These are phyloP conservation scores for Cladophialophora immunda DNA, from an alignment of 2,329 filamentous ascomycete genomes.

Conservation along the genomic window DNA sequence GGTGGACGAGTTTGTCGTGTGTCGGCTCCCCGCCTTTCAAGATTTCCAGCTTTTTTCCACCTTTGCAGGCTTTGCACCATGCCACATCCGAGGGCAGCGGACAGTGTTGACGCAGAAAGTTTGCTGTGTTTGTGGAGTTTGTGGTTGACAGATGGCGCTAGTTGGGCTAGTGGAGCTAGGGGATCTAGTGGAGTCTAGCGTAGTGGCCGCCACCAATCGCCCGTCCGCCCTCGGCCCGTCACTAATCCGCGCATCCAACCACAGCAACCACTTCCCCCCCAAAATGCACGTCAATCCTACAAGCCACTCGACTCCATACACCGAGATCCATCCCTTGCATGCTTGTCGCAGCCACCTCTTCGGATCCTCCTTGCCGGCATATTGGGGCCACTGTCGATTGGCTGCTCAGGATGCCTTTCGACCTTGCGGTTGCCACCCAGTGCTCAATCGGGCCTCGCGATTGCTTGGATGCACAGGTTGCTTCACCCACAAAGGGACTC, in stretches of 20 bases:
- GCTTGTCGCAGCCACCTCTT: background rate
- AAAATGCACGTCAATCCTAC: background rate
- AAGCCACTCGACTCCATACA: background rate
- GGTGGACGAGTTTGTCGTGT: background rate
- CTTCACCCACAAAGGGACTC: background rate
- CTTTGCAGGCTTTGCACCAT: background rate
- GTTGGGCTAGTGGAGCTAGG: background rate
- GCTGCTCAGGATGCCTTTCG: background rate
- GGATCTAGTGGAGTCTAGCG: background rate
- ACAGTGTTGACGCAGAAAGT: background rate
- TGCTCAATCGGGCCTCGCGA: too few relatives aligned
- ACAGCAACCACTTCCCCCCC: background rate
- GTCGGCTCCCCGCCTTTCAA: background rate
- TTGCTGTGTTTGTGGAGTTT: constrained; percentile 8
- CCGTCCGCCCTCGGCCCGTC: background rate
- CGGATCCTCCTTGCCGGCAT: background rate
- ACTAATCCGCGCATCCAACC: background rate
- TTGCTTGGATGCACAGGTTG: background rate
- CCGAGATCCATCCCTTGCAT: constrained; percentile 6
- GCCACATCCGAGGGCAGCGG: background rate
- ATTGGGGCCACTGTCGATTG: background rate
- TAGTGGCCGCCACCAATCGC: background rate
- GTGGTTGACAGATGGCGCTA: constrained; percentile 2
- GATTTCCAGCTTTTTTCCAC: background rate
- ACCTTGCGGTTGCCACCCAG: background rate